Base-by-base conservation (phyloP, 371 early-diverging fungal species). In the Rhizopus delemar region DNA sequence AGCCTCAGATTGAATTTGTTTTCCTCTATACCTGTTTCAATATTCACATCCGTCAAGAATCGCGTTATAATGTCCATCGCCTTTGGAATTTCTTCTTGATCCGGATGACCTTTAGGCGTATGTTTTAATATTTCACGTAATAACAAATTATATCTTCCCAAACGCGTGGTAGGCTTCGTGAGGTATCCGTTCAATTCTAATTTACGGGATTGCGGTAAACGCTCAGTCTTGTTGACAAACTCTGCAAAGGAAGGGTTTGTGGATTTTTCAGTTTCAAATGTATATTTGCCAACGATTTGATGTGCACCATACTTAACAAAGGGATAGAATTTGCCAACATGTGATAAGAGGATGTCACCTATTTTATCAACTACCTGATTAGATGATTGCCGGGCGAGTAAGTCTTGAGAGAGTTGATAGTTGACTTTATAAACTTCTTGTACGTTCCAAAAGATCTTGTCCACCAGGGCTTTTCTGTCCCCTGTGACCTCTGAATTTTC, bases 301-400 rank as follows among this genome's bases (percentile, higher is more conserved):
- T 92, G 89, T 3, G 92, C 89, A 38, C 95, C 94, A 72, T 97
- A 97, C 34, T 83, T 81, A 8, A 95, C 89, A 69, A 93, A 95
- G 0, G 90, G 89, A 36, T 89, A 78, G 55, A 95, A 90, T 33
- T 82, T 78, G 39, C 79, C 70, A 4, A 91, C 89, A 62, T 90
- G 84, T 32, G 82, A 74, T 34, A 91, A 59, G 64, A 97, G 85
- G 33, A 95, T 86, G 66, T 95, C 96, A 35, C 96, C 96, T 31
- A 97, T 81, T 57, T 86, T 83, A 53, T 88, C 78, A 28, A 95
- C 88, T 8, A 95, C 74, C 41, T 75, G 77, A 43, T 73, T 71
- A 35, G 86, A 80, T 55, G 86, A 80, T 71, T 96, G 96, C 28
- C 94, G 82, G 32, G 73, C 68, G 41, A 86, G 66, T 41, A 96